A percentile compares a stretch with the other conserved stretches of the same genome.
Conservation (phyloP, 2,329 filamentous ascomycete genomes). For the Ophiostoma pallidulum region DNA sequence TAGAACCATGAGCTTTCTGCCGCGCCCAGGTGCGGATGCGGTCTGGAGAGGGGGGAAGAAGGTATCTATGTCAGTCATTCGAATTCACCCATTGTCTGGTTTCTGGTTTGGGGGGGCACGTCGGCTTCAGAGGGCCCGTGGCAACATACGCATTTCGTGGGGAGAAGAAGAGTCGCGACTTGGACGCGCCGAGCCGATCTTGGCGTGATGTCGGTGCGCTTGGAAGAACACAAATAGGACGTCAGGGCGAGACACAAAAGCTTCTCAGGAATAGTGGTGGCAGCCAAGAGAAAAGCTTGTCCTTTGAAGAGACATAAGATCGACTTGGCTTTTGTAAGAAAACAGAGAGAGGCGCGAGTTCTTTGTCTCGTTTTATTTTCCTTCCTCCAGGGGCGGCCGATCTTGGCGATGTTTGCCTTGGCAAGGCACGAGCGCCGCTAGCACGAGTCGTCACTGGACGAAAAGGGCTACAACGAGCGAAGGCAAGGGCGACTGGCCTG, state of each 20-base stretch:
- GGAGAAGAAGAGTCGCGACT: not conserved
- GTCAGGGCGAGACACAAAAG: not conserved
- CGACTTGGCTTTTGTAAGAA: too few relatives aligned
- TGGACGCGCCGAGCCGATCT: slow-evolving; percentile 7
- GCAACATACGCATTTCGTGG: slow-evolving; percentile 5
- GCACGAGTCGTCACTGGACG: too few relatives aligned
- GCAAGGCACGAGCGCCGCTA: too few relatives aligned
- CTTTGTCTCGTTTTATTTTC: too few relatives aligned
- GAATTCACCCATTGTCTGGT: not conserved
- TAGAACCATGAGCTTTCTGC: slow-evolving; percentile 22
- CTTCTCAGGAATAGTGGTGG: not conserved
- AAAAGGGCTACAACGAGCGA: slow-evolving; percentile 1
- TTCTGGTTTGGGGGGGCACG: not conserved
- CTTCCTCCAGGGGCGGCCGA: slow-evolving; percentile 1
- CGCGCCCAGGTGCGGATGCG: slow-evolving; percentile 23
- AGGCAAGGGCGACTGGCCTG: not conserved
- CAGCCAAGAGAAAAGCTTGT: slow-evolving; percentile 10
- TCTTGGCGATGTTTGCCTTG: not conserved
- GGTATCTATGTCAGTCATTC: too few relatives aligned
- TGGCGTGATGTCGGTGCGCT: not conserved
- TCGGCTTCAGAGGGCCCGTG: not conserved
- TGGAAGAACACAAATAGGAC: not conserved
- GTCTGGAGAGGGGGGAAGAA: slow-evolving; percentile 17
- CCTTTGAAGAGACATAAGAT: not conserved
- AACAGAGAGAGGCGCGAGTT: too few relatives aligned